Evolutionary conservation across 306 rosid genomes (phyloP).

Genomic region (Calophaca sinica): DNA sequence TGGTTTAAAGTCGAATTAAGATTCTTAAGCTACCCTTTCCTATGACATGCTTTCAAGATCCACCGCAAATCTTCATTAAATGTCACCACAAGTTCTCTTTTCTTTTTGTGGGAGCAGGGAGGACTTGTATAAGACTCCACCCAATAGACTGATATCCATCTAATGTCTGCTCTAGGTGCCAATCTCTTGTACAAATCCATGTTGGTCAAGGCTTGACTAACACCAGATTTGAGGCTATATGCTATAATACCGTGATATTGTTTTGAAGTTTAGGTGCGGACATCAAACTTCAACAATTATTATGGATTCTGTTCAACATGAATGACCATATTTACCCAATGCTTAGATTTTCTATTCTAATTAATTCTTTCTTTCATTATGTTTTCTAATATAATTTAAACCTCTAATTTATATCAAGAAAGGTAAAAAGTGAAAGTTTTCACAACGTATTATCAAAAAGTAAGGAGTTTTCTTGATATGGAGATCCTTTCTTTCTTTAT

Average conservation of each 20-base stretch:
- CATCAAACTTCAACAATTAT: no score
- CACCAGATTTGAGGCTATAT: neutral
- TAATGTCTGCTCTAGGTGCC: no score
- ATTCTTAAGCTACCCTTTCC: constrained; percentile 4
- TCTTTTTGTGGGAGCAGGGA: no score
- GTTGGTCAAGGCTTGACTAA: neutral
- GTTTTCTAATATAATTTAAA: no score
- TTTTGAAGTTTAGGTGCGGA: no score
- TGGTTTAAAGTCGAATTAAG: neutral
- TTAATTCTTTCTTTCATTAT: no score
- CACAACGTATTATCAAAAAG: neutral
- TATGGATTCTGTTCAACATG: no score
- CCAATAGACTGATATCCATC: neutral
- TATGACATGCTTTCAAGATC: constrained; percentile 12
- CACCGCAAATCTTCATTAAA: neutral
- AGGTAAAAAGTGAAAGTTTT: neutral
- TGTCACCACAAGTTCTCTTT: neutral
- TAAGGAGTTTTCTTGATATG: neutral
- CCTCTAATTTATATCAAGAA: no score
- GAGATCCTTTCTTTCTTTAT: constrained; percentile 7
- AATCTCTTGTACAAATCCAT: neutral
- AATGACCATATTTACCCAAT: no score
- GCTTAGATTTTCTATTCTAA: no score
- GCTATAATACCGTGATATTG: no score
- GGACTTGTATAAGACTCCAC: constrained; percentile 22